Conservation (phyloP, 768 basidiomycete species). For the Tremella yokohamensis region DNA sequence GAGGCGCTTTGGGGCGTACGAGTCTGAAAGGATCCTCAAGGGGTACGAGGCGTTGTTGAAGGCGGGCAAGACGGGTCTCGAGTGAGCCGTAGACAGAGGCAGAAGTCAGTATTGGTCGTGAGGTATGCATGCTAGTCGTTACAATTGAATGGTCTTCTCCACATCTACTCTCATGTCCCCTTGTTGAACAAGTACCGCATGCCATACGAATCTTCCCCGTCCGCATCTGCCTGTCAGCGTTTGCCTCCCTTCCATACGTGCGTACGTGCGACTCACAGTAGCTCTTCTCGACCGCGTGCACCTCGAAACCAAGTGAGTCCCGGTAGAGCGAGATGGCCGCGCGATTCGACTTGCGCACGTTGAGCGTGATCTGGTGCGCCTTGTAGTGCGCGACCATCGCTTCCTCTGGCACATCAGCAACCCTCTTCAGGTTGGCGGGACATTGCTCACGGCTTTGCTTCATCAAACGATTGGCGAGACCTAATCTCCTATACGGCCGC, state of each 20-base stretch:
- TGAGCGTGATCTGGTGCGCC: constrained; percentile 77
- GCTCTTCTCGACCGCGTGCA: constrained; percentile 77
- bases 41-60: no score
- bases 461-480: constrained; percentile 92
- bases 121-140: no score
- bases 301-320: constrained; percentile 83
- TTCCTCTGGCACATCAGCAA: constrained; percentile 60
- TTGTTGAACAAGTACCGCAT: constrained; percentile 62
- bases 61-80: no score
- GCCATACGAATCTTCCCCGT: constrained; percentile 90
- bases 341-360: constrained; percentile 91
- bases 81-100: no score
- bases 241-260: neutral
- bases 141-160: no score
- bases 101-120: no score
- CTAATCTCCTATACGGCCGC: constrained; percentile 81
- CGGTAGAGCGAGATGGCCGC: constrained; percentile 84
- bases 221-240: constrained; percentile 64
- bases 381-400: constrained; percentile 87
- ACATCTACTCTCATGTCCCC: no score
- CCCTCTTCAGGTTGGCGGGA: neutral
- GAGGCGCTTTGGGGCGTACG: neutral
- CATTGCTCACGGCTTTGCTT: constrained; percentile 71
- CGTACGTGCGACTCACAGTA: constrained; percentile 67
- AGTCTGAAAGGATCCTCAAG: no score